These are phyloP conservation scores for Plasmodium sp. DNA, from an alignment of 169 alveolate species.

Conservation along the genomic window DNA sequence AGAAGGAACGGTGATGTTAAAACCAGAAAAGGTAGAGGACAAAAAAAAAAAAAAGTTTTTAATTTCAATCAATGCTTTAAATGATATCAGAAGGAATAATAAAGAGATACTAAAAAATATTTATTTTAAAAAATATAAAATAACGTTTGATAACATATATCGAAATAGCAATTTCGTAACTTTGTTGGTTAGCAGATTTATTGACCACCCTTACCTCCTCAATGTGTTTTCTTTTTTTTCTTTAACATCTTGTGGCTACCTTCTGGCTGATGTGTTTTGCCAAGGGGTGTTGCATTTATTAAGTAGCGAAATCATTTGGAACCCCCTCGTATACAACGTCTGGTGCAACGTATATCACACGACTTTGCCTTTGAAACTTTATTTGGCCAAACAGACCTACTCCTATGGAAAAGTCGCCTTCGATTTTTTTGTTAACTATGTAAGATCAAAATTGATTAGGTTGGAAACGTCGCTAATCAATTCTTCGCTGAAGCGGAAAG, in stretches of 20 bases:
- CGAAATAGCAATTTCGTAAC: conserved; percentile 43
- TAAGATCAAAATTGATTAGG: conserved; percentile 9
- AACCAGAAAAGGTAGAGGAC: conserved; percentile 19
- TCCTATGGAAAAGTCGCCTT: conserved; percentile 23
- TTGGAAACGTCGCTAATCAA: conserved; percentile 37
- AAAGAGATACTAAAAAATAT: conserved; percentile 61
- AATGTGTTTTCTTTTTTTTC: conserved; percentile 1
- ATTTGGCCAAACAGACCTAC: conserved; percentile 42
- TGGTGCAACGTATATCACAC: conserved; percentile 58
- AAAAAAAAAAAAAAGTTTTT: conserved; percentile 6
- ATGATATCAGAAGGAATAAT: conserved; percentile 62
- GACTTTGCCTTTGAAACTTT: conserved; percentile 50
- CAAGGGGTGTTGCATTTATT: conserved; percentile 14
- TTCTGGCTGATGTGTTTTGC: conserved; percentile 13
- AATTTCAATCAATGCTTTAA: conserved; percentile 57
- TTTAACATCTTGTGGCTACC: conserved; percentile 11
- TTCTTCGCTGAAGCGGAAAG: conserved; percentile 18
- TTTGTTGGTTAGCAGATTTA: conserved; percentile 5
- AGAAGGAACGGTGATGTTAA: conserved; percentile 42
- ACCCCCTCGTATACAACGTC: conserved; percentile 27
- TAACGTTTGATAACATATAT: conserved; percentile 40
- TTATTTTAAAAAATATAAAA: conserved; percentile 37
- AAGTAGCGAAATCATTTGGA: conserved; percentile 60
- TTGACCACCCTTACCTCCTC: conserved; percentile 9
- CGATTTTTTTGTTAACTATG: background rate